Percentiles rank a stretch among this genome's conserved stretches.
These are phyloP conservation scores for Picea sitchensis DNA, from an alignment of 75 land plant genomes.

Conservation along the genomic window DNA sequence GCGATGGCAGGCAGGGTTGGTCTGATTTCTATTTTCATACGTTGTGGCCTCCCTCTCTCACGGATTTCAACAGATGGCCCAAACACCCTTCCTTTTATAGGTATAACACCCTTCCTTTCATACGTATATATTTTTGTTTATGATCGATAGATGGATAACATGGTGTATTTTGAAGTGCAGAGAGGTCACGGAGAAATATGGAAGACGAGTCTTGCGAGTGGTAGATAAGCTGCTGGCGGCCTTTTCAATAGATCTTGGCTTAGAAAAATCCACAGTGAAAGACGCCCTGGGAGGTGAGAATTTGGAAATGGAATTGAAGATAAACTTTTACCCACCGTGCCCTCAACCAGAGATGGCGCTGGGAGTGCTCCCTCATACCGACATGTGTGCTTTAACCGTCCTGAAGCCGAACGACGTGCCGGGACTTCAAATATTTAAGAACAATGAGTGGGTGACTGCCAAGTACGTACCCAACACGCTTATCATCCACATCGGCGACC, in stretches of 20 bases:
- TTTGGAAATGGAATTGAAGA: conserved; percentile 38
- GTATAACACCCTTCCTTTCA: background rate
- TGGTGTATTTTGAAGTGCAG: conserved; percentile 8
- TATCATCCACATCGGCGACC: conserved; percentile 67
- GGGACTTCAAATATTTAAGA: conserved; percentile 48
- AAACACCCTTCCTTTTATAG: conserved; percentile 18
- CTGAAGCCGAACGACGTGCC: conserved; percentile 55
- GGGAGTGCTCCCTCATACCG: conserved; percentile 61
- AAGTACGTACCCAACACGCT: conserved; percentile 49
- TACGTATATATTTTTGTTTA: background rate
- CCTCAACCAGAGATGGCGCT: conserved; percentile 60
- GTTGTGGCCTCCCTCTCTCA: conserved; percentile 41
- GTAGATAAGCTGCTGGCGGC: conserved; percentile 32
- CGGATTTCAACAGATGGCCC: conserved; percentile 35
- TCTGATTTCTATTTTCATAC: conserved; percentile 54
- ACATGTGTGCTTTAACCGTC: conserved; percentile 50
- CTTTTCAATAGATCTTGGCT: conserved; percentile 48
- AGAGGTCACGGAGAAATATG: conserved; percentile 46
- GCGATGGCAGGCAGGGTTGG: conserved; percentile 57
- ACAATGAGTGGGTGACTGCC: conserved; percentile 43
- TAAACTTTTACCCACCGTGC: conserved; percentile 78
- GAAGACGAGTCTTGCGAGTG: conserved; percentile 30
- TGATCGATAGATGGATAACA: background rate
- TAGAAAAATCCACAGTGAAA: conserved; percentile 26
- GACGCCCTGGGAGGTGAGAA: conserved; percentile 44